Evolutionary conservation across 2,329 filamentous ascomycete genomes (phyloP), one percentile per base, ranked within the genome.

Genomic region (Diplodia sapinea): DNA sequence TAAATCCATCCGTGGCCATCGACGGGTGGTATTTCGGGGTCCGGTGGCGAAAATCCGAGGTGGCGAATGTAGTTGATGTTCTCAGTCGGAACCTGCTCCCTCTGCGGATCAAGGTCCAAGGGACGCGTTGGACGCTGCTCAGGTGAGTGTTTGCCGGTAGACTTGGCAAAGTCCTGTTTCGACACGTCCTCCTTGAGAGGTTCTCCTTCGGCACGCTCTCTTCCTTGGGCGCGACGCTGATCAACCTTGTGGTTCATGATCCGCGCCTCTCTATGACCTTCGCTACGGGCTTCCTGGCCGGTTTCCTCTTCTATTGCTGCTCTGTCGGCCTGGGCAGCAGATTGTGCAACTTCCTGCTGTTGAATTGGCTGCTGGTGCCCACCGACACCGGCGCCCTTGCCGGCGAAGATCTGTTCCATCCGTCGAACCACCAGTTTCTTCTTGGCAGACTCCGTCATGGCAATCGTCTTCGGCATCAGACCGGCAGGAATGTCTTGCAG

Each of bases 11-110:
- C 91, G 31, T 93, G 88, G 66, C 90, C 88, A 0, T 88, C 84
- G 11, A 80, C 80, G 1, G 65, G 65, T 3, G 54, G 33, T 7
- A 12, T 56, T 9, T 67, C 65, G n/a, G 55, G 55, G 57, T 89
- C 83, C 0, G 88, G 87, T 0, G 88, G 87, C 0, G 86, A 83
- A 70, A 92, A 83, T 12, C 90, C 90, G 13, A 94, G 81, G 76
- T 93, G 91, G 7, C 89, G 87, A 71, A 93, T 91, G 74, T 93
- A 94, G 8, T 91, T 85, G 78, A 95, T 88, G 70, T 95, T 96
- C 1, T 95, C 91, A 0, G 85, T 82, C 0, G 92, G 91, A 6
- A 90, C 82, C 74, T 94, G 92, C 3, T 86, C 83, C n/a, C 92
- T 88, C 74, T 92, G 86, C 2, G 90, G 91, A 72, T 96, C 92